Base-by-base conservation (phyloP, 495 filamentous ascomycete species). In the Friedmanniomyces endolithicus region DNA sequence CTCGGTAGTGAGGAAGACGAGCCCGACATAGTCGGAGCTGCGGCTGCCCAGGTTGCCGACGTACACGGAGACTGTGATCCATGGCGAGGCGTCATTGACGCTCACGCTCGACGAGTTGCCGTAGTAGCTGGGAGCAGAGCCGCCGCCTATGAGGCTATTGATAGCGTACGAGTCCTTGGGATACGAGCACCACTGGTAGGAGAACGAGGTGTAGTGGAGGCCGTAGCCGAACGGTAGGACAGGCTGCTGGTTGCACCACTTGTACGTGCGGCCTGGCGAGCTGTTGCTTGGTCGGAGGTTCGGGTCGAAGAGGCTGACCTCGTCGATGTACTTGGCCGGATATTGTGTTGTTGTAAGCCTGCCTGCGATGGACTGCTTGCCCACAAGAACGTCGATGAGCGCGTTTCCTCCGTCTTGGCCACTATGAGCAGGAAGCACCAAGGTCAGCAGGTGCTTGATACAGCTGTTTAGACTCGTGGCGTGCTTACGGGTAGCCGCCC, bases 341-440 rank as follows among this genome's bases (percentile, higher is more conserved):
- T 83, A 83, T 52, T 81, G 78, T 2, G 80, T 83, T 0, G 68
- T 65, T 8, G 75, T 71, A 33, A 83, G 68, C 7, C 79, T 71
- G 1, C 79, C 79, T 31, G 79, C 78, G 0, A 77, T 75, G 1
- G 77, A 68, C 23, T 67, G 69, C 48, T 71, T 74, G 7, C 78
- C 78, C 1, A 69, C 74, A n/a, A 81, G 63, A 34, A 79, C 72
- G 49, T 82, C 75, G 23, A 77, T 53, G n/a, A 82, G 70, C 11
- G 78, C 78, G 14, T 70, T 67, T 0, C 78, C 78, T 24, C 78
- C 78, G 17, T 75, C 72, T 58, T 81, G 78, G n/a, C 76, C 76
- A 0, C 75, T 75, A 57, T 77, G 77, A 11, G 74, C n/a, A 74
- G 66, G 75, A 75, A 74, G 76, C 20, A 6, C 6, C 23, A 14